These are phyloP conservation scores for Entelexis paramagnoliae DNA, from an alignment of 1,139 yeast genomes.

Conservation along the genomic window DNA sequence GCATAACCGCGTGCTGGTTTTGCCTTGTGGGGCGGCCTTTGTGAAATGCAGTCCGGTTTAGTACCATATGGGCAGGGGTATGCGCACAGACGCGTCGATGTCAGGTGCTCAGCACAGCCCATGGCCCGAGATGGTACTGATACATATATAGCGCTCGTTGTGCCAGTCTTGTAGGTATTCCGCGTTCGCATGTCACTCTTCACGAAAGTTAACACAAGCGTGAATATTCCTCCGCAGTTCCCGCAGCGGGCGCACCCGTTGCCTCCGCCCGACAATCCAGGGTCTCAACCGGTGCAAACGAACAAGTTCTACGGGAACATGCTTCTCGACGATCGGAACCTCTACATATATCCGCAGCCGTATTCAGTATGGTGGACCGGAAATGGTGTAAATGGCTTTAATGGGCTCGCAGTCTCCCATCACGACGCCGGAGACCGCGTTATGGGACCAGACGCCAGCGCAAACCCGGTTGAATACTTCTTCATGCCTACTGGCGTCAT, in stretches of 20 bases:
- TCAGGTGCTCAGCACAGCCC: not conserved
- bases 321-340: conserved; percentile 52
- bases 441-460: conserved; percentile 46
- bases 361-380: conserved; percentile 58
- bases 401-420: conserved; percentile 61
- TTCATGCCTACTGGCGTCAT: conserved; percentile 35
- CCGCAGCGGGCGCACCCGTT: conserved; percentile 40
- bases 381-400: conserved; percentile 27
- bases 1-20: too few species aligned
- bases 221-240: conserved; percentile 45
- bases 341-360: conserved; percentile 72
- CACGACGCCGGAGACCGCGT: conserved; percentile 49
- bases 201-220: conserved; percentile 10
- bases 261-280: conserved; percentile 35
- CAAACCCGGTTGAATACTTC: conserved; percentile 30
- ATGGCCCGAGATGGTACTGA: not conserved
- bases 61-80: not conserved
- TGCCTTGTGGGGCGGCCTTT: not conserved
- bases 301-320: conserved; percentile 64
- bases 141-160: not conserved
- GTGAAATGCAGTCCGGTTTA: not conserved
- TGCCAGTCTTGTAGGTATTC: not conserved
- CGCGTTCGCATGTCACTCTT: conserved; percentile 20
- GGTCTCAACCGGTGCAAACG: conserved; percentile 39
- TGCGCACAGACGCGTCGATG: not conserved